A percentile compares a stretch with the other conserved stretches of the same genome.
These are phyloP conservation scores for Tulasnella sp. DNA, from an alignment of 768 basidiomycete genomes.

Conservation along the genomic window DNA sequence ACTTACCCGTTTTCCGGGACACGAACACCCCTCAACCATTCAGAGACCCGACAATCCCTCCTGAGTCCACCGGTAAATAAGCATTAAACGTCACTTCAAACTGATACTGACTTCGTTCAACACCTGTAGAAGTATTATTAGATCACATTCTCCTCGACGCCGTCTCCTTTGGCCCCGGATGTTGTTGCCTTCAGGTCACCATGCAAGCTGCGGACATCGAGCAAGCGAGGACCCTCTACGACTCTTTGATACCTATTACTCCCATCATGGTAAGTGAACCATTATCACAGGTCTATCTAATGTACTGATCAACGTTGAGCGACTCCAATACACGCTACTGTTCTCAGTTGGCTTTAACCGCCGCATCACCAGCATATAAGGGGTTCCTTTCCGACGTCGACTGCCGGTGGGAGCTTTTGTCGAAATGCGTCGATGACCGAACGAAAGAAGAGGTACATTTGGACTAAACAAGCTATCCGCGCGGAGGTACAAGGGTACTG, in stretches of 20 bases:
- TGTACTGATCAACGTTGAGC: too few species aligned
- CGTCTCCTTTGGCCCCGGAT: conserved; percentile 99
- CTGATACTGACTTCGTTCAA: conserved; percentile 36
- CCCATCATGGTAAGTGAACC: conserved; percentile 76
- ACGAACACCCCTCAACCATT: conserved; percentile 84
- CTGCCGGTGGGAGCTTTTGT: conserved; percentile 97
- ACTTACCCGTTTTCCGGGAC: conserved; percentile 91
- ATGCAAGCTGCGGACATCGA: conserved; percentile 94
- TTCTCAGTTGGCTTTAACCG: conserved; percentile 83
- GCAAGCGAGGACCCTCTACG: conserved; percentile 91
- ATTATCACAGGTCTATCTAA: too few species aligned
- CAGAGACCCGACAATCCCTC: conserved; percentile 82
- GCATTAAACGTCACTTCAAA: background rate
- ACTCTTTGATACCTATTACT: conserved; percentile 88
- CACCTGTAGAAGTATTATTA: conserved; percentile 55
- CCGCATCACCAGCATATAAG: conserved; percentile 91
- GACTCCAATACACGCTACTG: background rate
- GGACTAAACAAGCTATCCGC: conserved; percentile 43
- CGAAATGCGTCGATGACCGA: conserved; percentile 94
- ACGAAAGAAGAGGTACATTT: conserved; percentile 91
- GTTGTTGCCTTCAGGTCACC: conserved; percentile 94
- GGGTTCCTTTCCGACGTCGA: conserved; percentile 96
- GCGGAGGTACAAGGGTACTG: too few species aligned
- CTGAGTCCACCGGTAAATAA: conserved; percentile 73
- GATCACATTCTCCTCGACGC: conserved; percentile 98